Evolutionary conservation across 208 protist species (phyloP), one percentile per base, ranked within the genome.

Genomic region (Leishmania major): DNA sequence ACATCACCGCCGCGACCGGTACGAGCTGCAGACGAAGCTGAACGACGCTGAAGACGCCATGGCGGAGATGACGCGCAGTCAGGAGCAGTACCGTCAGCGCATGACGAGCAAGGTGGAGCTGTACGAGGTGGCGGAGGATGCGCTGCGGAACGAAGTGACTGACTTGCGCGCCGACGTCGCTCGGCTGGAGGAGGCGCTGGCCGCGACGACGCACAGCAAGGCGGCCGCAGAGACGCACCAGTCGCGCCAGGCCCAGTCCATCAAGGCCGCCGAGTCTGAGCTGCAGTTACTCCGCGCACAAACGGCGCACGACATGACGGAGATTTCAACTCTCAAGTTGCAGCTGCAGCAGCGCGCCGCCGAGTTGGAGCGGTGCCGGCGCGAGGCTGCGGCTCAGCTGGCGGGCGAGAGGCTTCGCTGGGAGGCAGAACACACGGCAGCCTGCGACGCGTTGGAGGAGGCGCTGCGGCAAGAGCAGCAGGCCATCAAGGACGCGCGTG

Each of bases 61-160:
- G 64, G 82, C 77, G 11, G 84, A 88, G 80, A 73, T 77, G 72
- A 73, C 47, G 64, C 76, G 77, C 60, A 78, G 77, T 60, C 82
- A 87, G 40, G 83, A 89, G 75, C 88, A 92, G 82, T 80, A 82
- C 53, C 75, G 82, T 8, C 77, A 89, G 59, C 84, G 86, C 64
- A 86, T 86, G 76, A 81, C 81, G 25, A 78, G 78, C 60, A 86
- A 88, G 80, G 59, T 87, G 40, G 89, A 93, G 83, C 57, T 89
- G 60, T 88, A 87, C 77, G 84, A 88, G 66, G 86, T 93, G 35
- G 75, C 89, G 10, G 87, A 93, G 81, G 81, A 88, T 69, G 78
- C 81, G 2, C 87, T 93, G 74, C 90, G 88, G 25, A 81, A 76
- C 15, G 90, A 93, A 77, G 84, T 90, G 51, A 77, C 78, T 7